These are phyloP conservation scores for Fusarium abutilonis DNA, from an alignment of 2,329 filamentous ascomycete species.

Conservation along the genomic window DNA sequence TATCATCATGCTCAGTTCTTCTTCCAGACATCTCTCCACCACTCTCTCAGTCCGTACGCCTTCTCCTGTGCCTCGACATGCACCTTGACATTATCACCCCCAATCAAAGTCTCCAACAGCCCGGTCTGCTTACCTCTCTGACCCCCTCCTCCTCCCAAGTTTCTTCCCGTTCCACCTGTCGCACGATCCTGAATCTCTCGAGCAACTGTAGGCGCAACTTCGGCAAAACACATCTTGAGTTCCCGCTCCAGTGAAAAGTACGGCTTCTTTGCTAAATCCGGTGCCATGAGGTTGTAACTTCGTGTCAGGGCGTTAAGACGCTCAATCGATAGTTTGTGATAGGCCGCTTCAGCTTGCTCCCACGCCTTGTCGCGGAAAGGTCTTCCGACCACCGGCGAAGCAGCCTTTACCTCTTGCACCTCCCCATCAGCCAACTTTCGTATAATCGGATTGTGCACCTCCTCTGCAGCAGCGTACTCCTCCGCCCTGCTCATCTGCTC, in stretches of 20 bases:
- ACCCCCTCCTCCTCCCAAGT: constrained; percentile 45
- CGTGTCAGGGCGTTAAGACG: constrained; percentile 83
- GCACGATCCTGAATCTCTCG: constrained; percentile 78
- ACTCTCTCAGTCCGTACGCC: constrained; percentile 86
- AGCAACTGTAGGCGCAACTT: constrained; percentile 81
- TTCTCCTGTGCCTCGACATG: constrained; percentile 79
- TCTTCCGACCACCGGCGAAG: constrained; percentile 49
- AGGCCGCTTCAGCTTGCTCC: constrained; percentile 76
- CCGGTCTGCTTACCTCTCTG: constrained; percentile 52
- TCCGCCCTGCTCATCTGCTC: constrained; percentile 77
- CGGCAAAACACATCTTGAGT: constrained; percentile 81
- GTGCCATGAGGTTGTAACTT: constrained; percentile 95
- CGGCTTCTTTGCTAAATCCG: constrained; percentile 89
- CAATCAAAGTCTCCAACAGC: constrained; percentile 69
- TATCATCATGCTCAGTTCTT: constrained; percentile 31
- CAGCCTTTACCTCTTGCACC: constrained; percentile 44
- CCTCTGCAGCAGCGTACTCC: constrained; percentile 80
- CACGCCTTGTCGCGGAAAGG: constrained; percentile 84
- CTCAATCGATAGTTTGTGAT: constrained; percentile 78
- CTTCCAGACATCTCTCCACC: constrained; percentile 84
- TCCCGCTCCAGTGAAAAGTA: constrained; percentile 89
- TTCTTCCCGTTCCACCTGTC: constrained; percentile 51
- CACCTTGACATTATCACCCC: constrained; percentile 61
- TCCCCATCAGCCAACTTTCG: constrained; percentile 57
- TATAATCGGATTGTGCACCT: constrained; percentile 66